These are phyloP conservation scores for Perilla frutescens DNA, from an alignment of 257 asterid genomes.

Conservation along the genomic window DNA sequence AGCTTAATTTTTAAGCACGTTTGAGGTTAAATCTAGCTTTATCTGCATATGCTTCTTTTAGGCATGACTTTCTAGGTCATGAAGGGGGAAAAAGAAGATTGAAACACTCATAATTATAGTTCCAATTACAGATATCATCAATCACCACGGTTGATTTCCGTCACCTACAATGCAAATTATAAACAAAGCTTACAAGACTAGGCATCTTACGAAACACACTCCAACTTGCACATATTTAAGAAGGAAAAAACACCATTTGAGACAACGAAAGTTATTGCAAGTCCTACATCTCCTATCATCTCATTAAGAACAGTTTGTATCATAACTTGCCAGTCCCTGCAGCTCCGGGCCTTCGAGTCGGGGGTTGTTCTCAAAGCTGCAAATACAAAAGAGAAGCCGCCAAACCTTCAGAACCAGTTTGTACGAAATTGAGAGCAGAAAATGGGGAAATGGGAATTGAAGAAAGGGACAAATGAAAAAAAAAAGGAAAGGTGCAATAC, in stretches of 20 bases:
- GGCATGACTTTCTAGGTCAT: neutral
- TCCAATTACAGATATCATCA: conserved; percentile 27
- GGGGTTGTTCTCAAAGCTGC: conserved; percentile 86
- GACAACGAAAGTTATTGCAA: conserved; percentile 31
- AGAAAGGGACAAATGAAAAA: neutral
- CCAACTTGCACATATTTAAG: conserved; percentile 36
- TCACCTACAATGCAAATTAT: conserved; percentile 34
- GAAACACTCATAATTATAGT: conserved; percentile 23
- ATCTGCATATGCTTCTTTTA: neutral
- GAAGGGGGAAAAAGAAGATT: conserved; percentile 6
- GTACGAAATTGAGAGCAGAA: neutral
- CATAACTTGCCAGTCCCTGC: conserved; percentile 88
- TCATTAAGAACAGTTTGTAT: conserved; percentile 69
- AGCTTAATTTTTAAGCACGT: too few relatives aligned
- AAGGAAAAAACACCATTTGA: conserved; percentile 34
- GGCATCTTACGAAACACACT: conserved; percentile 38
- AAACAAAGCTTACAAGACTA: conserved; percentile 37
- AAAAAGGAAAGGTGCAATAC: conserved; percentile 15
- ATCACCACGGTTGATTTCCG: conserved; percentile 27
- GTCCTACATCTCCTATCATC: conserved; percentile 25
- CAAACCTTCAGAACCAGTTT: conserved; percentile 25
- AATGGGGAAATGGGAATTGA: neutral
- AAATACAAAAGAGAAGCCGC: neutral
- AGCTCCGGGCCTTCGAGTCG: conserved; percentile 91
- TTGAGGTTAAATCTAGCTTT: too few relatives aligned